Percentiles rank a stretch among this genome's conserved stretches.
Conservation (phyloP, 768 basidiomycete genomes). For the Goffeauzyma gilvescens region DNA sequence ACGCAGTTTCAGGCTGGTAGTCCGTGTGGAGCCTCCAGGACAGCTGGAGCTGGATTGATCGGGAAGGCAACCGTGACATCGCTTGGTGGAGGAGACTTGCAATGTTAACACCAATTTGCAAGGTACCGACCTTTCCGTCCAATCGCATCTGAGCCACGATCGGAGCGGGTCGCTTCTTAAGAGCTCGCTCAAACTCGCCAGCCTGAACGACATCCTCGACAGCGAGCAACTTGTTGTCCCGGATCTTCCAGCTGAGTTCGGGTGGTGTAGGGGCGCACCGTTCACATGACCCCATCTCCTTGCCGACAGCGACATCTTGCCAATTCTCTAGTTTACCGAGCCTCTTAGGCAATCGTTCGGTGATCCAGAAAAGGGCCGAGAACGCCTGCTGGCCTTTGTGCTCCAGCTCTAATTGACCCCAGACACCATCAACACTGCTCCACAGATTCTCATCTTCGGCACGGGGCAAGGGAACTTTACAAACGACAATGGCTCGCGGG, state of each 20-base stretch:
- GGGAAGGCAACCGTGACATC: conserved; percentile 52
- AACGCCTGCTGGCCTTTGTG: conserved; percentile 62
- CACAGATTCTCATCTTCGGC: conserved; percentile 59
- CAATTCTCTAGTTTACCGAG: conserved; percentile 21
- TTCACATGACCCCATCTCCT: conserved; percentile 39
- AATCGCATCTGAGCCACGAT: conserved; percentile 59
- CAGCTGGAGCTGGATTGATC: conserved; percentile 38
- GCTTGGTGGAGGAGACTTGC: conserved; percentile 75
- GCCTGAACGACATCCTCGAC: conserved; percentile 73
- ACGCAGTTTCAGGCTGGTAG: conserved; percentile 35
- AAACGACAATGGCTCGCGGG: conserved; percentile 62
- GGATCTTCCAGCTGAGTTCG: conserved; percentile 50
- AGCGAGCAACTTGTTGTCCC: conserved; percentile 43
- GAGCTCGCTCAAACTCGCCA: conserved; percentile 66
- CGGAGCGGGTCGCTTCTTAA: conserved; percentile 68
- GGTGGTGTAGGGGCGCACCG: conserved; percentile 68
- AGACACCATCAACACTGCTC: conserved; percentile 41
- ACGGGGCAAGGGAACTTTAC: conserved; percentile 47
- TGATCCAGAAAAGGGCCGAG: conserved; percentile 63
- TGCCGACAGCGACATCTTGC: too few species aligned
- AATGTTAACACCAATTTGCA: conserved; percentile 73
- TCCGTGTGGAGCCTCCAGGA: conserved; percentile 71
- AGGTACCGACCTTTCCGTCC: conserved; percentile 45
- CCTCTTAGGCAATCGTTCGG: conserved; percentile 58
- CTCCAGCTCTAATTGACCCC: conserved; percentile 67